phyloP scores from a whole-genome alignment of 768 basidiomycete genomes.

The Naganishia antarctica region DNA sequence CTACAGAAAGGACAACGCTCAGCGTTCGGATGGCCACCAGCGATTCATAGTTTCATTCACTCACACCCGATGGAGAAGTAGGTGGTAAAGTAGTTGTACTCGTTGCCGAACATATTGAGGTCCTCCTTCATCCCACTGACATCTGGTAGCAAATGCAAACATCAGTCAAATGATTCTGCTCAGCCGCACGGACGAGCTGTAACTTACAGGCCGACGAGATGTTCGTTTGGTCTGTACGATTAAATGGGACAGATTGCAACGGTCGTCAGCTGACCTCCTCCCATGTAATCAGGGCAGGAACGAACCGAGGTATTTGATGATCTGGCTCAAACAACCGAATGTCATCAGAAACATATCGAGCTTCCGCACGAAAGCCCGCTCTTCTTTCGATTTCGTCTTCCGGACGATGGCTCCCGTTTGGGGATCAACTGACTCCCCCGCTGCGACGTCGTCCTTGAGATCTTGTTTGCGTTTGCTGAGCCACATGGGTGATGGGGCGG shows the following conservation, averaged over 20 bases:
- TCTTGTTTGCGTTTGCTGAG: neutral
- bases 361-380: constrained; percentile 30
- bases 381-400: constrained; percentile 7
- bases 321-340: constrained; percentile 33
- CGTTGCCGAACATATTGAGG: constrained; percentile 37
- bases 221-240: neutral
- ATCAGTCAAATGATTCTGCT: neutral
- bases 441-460: neutral
- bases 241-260: neutral
- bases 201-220: neutral
- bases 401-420: constrained; percentile 1
- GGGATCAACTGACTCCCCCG: constrained; percentile 1
- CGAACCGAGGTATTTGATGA: constrained; percentile 40
- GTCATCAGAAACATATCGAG: constrained; percentile 36
- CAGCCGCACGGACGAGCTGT: neutral
- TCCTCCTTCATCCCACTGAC: constrained; percentile 45
- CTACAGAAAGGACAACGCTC: neutral
- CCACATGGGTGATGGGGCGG: neutral
- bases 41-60: neutral
- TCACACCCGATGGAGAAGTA: constrained; percentile 10
- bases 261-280: neutral
- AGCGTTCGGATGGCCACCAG: neutral
- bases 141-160: constrained; percentile 26
- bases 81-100: constrained; percentile 41
- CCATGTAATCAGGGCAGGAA: constrained; percentile 9